Conservation (phyloP, 352 stramenopile species). For the Detonula confervacea region DNA sequence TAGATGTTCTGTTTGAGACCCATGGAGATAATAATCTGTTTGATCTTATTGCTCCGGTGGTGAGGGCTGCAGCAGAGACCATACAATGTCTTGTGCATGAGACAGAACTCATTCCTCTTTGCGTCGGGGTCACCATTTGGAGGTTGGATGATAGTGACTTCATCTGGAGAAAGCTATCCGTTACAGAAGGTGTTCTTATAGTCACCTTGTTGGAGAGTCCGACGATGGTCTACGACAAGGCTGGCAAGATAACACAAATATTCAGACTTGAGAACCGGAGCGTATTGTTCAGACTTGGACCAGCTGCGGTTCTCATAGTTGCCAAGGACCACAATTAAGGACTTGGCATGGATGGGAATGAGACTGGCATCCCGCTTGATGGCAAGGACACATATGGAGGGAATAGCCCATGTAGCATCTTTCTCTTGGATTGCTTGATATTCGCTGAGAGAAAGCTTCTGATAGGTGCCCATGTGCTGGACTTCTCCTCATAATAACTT, state of each 20-base stretch:
- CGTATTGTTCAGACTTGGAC: conserved; percentile 25
- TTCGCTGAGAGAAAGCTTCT: neutral
- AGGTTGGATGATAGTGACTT: conserved; percentile 23
- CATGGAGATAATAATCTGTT: conserved; percentile 7
- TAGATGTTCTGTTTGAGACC: conserved; percentile 19
- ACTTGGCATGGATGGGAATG: conserved; percentile 23
- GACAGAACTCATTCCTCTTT: conserved; percentile 16
- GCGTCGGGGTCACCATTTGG: conserved; percentile 22
- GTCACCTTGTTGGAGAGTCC: conserved; percentile 28
- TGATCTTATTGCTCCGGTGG: conserved; percentile 48
- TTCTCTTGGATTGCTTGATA: conserved; percentile 1
- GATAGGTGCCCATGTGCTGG: neutral
- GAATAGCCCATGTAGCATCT: conserved; percentile 8
- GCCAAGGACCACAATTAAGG: conserved; percentile 21
- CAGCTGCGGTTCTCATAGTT: conserved; percentile 40
- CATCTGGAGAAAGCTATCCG: neutral
- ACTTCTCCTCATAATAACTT: conserved; percentile 26
- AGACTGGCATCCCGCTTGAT: conserved; percentile 31
- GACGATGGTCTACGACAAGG: neutral
- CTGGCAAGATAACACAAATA: conserved; percentile 7
- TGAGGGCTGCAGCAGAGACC: conserved; percentile 13
- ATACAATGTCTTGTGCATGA: conserved; percentile 47
- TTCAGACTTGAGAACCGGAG: conserved; percentile 15
- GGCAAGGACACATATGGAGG: conserved; percentile 32
- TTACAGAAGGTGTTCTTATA: conserved; percentile 39